phyloP scores from a whole-genome alignment of 345 rosid species.

The Streptanthus diversifolius region DNA sequence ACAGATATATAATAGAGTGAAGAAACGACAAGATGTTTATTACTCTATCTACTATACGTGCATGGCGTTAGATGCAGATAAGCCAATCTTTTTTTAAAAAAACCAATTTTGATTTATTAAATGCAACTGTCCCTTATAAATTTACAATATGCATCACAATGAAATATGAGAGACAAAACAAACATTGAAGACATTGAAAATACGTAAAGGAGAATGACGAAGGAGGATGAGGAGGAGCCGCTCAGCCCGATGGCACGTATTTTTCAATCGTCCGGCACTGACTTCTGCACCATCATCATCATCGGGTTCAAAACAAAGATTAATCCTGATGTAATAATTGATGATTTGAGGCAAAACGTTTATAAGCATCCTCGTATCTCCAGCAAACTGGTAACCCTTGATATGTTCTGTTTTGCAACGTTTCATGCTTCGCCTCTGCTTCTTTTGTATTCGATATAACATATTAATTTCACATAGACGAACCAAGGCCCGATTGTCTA shows the following conservation, averaged over 20 bases:
- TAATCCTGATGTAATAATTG: conserved; percentile 38
- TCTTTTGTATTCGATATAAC: neutral
- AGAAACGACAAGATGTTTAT: neutral
- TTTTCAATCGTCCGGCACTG: conserved; percentile 40
- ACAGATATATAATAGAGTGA: neutral
- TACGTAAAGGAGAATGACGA: neutral
- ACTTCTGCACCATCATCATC: conserved; percentile 33
- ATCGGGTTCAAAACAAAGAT: conserved; percentile 45
- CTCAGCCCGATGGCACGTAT: conserved; percentile 48
- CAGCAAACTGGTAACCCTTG: conserved; percentile 47
- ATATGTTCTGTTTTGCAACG: neutral
- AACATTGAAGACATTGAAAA: neutral
- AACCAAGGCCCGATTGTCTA: neutral
- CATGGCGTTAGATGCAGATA: neutral
- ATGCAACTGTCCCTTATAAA: neutral
- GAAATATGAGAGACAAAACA: neutral
- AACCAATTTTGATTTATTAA: neutral
- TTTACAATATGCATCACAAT: neutral
- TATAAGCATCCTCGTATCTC: conserved; percentile 73
- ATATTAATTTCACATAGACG: neutral
- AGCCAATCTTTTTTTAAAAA: neutral
- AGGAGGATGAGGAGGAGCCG: conserved; percentile 32
- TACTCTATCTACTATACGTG: neutral
- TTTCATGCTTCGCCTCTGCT: neutral
- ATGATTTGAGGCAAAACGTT: conserved; percentile 47